Evolutionary conservation across 1,284 basidiomycete genomes (phyloP).

Genomic region (Papiliotrema flavescens): DNA sequence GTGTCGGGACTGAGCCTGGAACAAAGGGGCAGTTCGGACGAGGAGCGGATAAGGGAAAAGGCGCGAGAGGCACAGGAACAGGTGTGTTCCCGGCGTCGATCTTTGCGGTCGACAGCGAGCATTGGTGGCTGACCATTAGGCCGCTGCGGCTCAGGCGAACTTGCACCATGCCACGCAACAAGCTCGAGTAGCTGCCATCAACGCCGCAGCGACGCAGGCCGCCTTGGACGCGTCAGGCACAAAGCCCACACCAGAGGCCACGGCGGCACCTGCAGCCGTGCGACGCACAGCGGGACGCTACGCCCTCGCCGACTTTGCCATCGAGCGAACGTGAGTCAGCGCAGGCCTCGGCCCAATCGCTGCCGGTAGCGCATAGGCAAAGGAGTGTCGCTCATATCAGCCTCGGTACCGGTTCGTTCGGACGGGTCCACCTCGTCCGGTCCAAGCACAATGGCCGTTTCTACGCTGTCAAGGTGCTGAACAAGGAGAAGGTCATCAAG

Average conservation of each 20-base stretch:
- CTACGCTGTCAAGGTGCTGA: constrained; percentile 91
- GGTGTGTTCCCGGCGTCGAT: constrained; percentile 19
- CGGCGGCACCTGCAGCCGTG: constrained; percentile 21
- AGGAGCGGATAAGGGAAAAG: constrained; percentile 46
- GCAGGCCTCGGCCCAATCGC: too few species aligned
- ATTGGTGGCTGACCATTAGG: constrained; percentile 20
- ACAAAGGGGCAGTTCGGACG: constrained; percentile 31
- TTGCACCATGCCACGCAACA: constrained; percentile 49
- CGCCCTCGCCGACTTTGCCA: constrained; percentile 52
- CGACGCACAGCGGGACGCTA: constrained; percentile 54
- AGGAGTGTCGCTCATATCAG: constrained; percentile 16
- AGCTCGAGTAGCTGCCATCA: constrained; percentile 49
- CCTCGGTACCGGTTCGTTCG: constrained; percentile 90
- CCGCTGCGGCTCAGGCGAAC: constrained; percentile 46
- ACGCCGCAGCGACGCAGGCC: constrained; percentile 47
- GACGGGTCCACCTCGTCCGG: constrained; percentile 86
- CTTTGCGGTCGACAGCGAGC: background rate
- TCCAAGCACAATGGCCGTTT: constrained; percentile 89
- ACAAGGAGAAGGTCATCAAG: constrained; percentile 88
- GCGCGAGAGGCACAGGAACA: constrained; percentile 47
- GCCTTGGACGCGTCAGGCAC: constrained; percentile 32
- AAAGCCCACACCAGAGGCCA: constrained; percentile 8
- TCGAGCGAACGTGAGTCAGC: constrained; percentile 51
- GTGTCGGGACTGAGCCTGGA: constrained; percentile 26
- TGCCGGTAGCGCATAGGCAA: background rate